Evolutionary conservation across 2,329 filamentous ascomycete genomes (phyloP), one percentile per base, ranked within the genome.

Genomic region (Akanthomyces uredinophilus): DNA sequence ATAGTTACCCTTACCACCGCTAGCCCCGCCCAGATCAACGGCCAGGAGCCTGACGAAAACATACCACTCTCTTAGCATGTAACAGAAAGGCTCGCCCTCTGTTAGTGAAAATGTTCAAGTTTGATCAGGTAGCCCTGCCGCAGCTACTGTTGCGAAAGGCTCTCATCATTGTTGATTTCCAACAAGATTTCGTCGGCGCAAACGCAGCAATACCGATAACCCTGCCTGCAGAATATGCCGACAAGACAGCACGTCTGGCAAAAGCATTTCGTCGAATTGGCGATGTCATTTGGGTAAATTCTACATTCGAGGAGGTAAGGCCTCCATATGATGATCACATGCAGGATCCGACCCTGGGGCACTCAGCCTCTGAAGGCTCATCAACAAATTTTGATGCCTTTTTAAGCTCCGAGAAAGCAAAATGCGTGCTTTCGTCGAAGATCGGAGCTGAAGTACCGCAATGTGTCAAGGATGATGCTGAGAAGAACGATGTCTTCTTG

Each of bases 261-360:
- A 82, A 83, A 13, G 83, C 83, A 18, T 96, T 98, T 70, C 90
- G 94, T 65, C 78, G 83, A 53, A 83, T 87, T 43, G 83, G 83
- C 61, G 82, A 86, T 69, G 83, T 98, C 35, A 86, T 98, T 69
- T 98, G 93, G 93, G 84, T 96, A 35, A 87, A 87, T 62, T 92
- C 89, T 47, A 81, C 89, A 66, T 95, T 90, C 69, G 84, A 87
- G 59, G 77, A 79, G 29, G 58, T 60, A 13, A 22, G 58, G 50
- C 39, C 58, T 37, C 58, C 50, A 16, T 51, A 53, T 18, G 58
- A 44, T 35, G 49, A 35, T 11, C 37, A 53, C n/a, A 29, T 53
- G 27, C 27, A 53, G 20, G 20, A 47, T n/a, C 10, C 20, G 4
- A 14, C 39, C 24, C 16, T n/a, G 14, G 49, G 37, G 18, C 27